These are phyloP conservation scores for Alternaria burnsii DNA, from an alignment of 2,329 filamentous ascomycete genomes.

Conservation along the genomic window DNA sequence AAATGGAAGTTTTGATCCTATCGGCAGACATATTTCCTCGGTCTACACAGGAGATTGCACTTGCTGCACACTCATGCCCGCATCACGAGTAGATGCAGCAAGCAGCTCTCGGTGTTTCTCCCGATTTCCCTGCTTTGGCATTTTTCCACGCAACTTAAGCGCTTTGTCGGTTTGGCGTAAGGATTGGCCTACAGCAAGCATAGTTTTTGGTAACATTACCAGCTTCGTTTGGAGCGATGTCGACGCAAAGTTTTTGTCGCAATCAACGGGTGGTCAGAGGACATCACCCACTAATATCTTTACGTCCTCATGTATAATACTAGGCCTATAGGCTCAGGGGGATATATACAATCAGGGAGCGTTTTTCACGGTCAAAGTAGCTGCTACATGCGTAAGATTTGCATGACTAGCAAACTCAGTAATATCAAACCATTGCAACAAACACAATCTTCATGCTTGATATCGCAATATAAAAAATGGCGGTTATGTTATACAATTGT, in stretches of 20 bases:
- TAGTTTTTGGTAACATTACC: not conserved
- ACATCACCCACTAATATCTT: conserved; percentile 13
- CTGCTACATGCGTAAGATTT: not conserved
- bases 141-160: not conserved
- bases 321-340: not conserved
- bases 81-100: not conserved
- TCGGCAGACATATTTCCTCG: not conserved
- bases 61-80: not conserved
- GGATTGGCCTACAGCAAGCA: not conserved
- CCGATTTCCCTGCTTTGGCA: not conserved
- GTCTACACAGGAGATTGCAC: not conserved
- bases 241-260: not conserved
- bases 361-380: not conserved
- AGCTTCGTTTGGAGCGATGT: not conserved
- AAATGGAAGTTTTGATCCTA: not conserved
- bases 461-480: not conserved
- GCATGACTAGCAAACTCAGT: not conserved
- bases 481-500: conserved; percentile 9
- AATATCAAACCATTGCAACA: not conserved
- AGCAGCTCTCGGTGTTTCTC: not conserved
- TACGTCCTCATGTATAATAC: conserved; percentile 17
- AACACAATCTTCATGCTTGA: not conserved
- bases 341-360: not conserved
- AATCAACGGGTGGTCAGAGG: conserved; percentile 11
- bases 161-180: not conserved